A percentile compares a stretch with the other conserved stretches of the same genome.
Evolutionary conservation across 176 grass and related monocot genomes (phyloP).

Genomic region (Metroxylon sagu): DNA sequence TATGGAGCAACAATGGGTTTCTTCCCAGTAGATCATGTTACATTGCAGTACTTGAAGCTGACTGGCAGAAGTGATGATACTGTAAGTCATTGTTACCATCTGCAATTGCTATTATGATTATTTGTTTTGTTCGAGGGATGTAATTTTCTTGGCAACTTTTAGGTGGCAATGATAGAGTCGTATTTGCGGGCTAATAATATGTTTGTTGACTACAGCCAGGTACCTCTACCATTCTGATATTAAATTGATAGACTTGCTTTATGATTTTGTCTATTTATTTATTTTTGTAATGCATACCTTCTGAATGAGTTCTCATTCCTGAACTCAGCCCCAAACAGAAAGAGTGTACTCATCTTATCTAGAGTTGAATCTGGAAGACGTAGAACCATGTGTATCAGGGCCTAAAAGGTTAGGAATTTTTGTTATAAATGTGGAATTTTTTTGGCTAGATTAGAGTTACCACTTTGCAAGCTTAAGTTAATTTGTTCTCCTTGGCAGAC

Average conservation of each 20-base stretch:
- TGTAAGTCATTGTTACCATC: conserved; percentile 27
- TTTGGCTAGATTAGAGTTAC: too few relatives aligned
- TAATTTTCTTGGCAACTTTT: conserved; percentile 14
- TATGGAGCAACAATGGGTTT: conserved; percentile 99
- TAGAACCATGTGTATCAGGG: conserved; percentile 82
- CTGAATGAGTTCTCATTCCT: conserved; percentile 18
- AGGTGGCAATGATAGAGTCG: conserved; percentile 93
- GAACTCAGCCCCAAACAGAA: conserved; percentile 66
- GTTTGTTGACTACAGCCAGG: conserved; percentile 84
- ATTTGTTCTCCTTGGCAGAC: conserved; percentile 32
- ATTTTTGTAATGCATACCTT: neutral
- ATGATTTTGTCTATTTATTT: neutral
- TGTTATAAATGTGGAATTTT: too few relatives aligned
- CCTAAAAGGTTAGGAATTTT: conserved; percentile 72
- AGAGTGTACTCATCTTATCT: conserved; percentile 91
- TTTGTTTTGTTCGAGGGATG: conserved; percentile 7
- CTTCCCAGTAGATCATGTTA: conserved; percentile 83
- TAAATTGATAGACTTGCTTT: neutral
- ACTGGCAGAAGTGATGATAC: conserved; percentile 93
- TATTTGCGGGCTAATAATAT: conserved; percentile 91
- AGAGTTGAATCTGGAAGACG: conserved; percentile 79
- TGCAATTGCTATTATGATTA: conserved; percentile 15
- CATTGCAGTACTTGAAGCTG: conserved; percentile 83
- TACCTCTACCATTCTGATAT: conserved; percentile 17
- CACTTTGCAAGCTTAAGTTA: too few relatives aligned